Evolutionary conservation across 306 rosid genomes (phyloP).

Genomic region (Myrica gale): DNA sequence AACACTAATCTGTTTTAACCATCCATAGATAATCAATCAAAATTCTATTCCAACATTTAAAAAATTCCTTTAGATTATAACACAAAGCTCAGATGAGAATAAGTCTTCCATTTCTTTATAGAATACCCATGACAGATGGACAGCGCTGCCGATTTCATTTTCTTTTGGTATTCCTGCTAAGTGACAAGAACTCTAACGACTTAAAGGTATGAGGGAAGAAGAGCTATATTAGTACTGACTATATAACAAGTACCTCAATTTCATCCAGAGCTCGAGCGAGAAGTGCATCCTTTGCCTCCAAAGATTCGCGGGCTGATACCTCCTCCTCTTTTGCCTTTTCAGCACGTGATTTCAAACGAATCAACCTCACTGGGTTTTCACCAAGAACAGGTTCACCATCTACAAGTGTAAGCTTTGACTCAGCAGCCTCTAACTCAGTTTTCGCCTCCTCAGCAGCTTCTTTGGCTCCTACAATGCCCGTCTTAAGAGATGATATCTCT

Average conservation of each 20-base stretch:
- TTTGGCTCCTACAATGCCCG: slow-evolving; percentile 62
- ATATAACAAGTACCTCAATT: slow-evolving; percentile 65
- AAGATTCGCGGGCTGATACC: slow-evolving; percentile 60
- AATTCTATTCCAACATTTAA: background rate
- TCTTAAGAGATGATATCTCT: slow-evolving; percentile 73
- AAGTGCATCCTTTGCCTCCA: slow-evolving; percentile 97
- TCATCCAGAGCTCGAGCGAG: slow-evolving; percentile 84
- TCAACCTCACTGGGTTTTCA: slow-evolving; percentile 75
- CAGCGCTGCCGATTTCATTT: background rate
- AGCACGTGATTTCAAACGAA: slow-evolving; percentile 70
- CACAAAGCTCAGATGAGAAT: background rate
- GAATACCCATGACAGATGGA: background rate
- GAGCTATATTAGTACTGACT: background rate
- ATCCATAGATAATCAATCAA: background rate
- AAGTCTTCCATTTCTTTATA: background rate
- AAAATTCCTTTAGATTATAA: background rate
- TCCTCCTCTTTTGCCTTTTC: slow-evolving; percentile 81
- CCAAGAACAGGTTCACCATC: slow-evolving; percentile 98
- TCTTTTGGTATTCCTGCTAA: no score
- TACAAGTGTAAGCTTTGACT: slow-evolving; percentile 77
- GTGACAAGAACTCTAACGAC: background rate
- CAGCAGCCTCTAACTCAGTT: slow-evolving; percentile 68
- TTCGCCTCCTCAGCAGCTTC: slow-evolving; percentile 58
- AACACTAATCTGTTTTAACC: background rate
- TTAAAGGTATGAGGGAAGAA: background rate